Evolutionary conservation across 257 asterid genomes (phyloP).

Genomic region (Echium plantagineum): DNA sequence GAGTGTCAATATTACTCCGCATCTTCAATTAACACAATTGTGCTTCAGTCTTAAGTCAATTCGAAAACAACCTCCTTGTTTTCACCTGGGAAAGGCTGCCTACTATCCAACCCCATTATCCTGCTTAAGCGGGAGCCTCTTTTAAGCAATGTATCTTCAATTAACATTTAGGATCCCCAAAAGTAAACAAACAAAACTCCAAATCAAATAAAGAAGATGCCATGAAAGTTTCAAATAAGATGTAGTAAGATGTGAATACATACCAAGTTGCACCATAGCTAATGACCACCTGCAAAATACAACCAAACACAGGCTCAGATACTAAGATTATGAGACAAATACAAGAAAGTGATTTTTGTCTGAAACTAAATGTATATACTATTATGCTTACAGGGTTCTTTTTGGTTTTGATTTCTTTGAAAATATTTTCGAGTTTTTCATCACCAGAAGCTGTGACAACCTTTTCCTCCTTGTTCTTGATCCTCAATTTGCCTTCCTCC

Average conservation of each 20-base stretch:
- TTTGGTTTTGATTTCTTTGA: slow-evolving; percentile 49
- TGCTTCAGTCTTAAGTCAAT: too few relatives aligned
- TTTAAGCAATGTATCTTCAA: too few relatives aligned
- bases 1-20: too few relatives aligned
- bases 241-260: slow-evolving; percentile 2
- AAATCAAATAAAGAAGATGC: background rate
- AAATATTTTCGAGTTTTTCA: slow-evolving; percentile 51
- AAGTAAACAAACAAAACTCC: background rate
- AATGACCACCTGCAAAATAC: slow-evolving; percentile 59
- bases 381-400: slow-evolving; percentile 37
- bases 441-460: slow-evolving; percentile 40
- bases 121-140: too few relatives aligned
- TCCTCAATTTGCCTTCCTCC: background rate
- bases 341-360: background rate
- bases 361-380: background rate
- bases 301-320: slow-evolving; percentile 12
- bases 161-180: background rate
- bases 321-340: background rate
- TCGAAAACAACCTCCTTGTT: too few relatives aligned
- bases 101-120: too few relatives aligned
- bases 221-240: background rate
- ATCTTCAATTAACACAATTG: background rate
- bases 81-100: too few relatives aligned
- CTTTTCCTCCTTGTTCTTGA: background rate
- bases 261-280: slow-evolving; percentile 93